These are phyloP conservation scores for Suillus subalutaceus DNA, from an alignment of 768 basidiomycete genomes.

Conservation along the genomic window DNA sequence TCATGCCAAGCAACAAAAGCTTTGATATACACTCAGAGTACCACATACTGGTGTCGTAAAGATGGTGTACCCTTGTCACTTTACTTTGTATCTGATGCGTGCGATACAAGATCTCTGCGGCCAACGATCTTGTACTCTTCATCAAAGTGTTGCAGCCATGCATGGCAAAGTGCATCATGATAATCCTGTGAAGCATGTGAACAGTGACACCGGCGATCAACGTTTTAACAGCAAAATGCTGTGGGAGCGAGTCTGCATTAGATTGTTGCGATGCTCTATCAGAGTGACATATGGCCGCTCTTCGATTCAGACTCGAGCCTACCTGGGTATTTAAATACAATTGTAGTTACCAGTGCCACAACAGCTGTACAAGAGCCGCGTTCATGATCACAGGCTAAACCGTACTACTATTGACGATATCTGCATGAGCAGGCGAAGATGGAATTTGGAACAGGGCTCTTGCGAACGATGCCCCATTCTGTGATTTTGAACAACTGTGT, in stretches of 20 bases:
- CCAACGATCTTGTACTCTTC: not conserved
- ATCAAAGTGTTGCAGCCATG: not conserved
- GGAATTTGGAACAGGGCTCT: not conserved
- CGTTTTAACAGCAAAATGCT: not conserved
- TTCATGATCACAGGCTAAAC: not conserved
- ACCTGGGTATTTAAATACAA: too few relatives aligned
- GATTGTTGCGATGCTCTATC: not conserved
- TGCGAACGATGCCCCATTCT: too few relatives aligned
- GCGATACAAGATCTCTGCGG: too few relatives aligned
- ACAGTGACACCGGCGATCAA: not conserved
- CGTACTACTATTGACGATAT: not conserved
- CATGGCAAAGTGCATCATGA: not conserved
- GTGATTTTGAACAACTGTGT: too few relatives aligned
- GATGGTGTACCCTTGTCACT: not conserved
- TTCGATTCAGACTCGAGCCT: too few relatives aligned
- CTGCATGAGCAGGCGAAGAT: too few relatives aligned
- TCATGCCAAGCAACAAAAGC: not conserved
- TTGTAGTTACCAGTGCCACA: not conserved
- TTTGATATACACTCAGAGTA: not conserved
- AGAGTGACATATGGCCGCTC: too few relatives aligned
- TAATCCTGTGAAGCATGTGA: not conserved
- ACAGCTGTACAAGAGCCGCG: not conserved
- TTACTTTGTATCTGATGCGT: not conserved
- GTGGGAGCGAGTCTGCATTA: not conserved
- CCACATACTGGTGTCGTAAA: not conserved